Conservation (phyloP, 768 basidiomycete genomes). For the Lentinula guzmanii region DNA sequence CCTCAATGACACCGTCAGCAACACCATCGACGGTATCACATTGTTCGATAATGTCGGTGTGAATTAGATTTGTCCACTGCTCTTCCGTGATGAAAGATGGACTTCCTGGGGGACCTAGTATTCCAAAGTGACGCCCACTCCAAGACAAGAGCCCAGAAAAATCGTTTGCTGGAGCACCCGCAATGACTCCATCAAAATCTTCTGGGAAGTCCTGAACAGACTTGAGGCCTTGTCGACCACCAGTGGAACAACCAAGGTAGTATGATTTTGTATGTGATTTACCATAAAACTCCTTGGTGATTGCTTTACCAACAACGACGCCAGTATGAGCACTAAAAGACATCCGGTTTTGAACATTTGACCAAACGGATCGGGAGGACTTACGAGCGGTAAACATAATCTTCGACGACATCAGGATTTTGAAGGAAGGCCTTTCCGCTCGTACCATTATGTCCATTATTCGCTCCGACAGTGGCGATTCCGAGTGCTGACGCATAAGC, state of each 20-base stretch:
- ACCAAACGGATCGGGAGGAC: not conserved
- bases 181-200: slow-evolving; percentile 19
- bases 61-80: slow-evolving; percentile 11
- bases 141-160: slow-evolving; percentile 1
- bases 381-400: slow-evolving; percentile 14
- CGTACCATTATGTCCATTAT: slow-evolving; percentile 15
- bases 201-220: slow-evolving; percentile 14
- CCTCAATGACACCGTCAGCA: slow-evolving; percentile 15
- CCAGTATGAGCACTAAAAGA: slow-evolving; percentile 11
- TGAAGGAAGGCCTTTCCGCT: slow-evolving; percentile 11
- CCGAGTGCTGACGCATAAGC: slow-evolving; percentile 10
- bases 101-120: slow-evolving; percentile 1
- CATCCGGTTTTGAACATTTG: not conserved
- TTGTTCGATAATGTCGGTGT: slow-evolving; percentile 15
- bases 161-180: slow-evolving; percentile 15
- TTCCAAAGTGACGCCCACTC: not conserved
- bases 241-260: slow-evolving; percentile 17
- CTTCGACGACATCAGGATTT: slow-evolving; percentile 14
- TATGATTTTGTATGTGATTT: slow-evolving; percentile 13
- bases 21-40: slow-evolving; percentile 18
- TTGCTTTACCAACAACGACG: slow-evolving; percentile 12
- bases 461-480: slow-evolving; percentile 13
- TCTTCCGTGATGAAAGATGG: slow-evolving; percentile 10
- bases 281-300: slow-evolving; percentile 15
- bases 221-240: slow-evolving; percentile 19